phyloP scores from a whole-genome alignment of 306 rosid species.

The Begonia masoniana region DNA sequence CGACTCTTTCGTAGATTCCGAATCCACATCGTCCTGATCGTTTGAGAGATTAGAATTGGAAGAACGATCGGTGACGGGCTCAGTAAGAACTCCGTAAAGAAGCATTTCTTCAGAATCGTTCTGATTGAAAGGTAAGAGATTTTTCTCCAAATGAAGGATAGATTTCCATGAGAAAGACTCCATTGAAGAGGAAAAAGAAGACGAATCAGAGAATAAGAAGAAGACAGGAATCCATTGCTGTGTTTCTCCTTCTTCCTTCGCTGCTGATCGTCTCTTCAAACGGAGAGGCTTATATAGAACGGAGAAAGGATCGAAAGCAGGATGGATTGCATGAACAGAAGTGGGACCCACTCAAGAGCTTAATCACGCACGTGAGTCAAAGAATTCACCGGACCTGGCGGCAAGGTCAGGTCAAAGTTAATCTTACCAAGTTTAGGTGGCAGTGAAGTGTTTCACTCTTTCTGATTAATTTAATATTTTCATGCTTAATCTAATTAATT shows the following conservation, averaged over 20 bases:
- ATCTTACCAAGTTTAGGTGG: not conserved
- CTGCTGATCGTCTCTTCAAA: too few species aligned
- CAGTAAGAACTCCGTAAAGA: not conserved
- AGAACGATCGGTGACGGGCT: not conserved
- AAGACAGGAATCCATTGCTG: not conserved
- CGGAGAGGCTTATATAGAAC: too few species aligned
- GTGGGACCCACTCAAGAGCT: not conserved
- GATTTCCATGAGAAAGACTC: not conserved
- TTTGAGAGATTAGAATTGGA: not conserved
- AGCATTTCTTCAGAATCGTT: not conserved
- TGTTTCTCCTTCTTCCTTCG: not conserved
- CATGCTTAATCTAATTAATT: too few species aligned
- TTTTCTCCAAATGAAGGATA: too few species aligned
- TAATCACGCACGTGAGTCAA: not conserved
- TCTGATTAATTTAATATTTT: too few species aligned
- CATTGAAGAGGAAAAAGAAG: not conserved
- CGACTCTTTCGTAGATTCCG: not conserved
- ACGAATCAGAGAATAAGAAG: not conserved
- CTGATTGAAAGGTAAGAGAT: not conserved
- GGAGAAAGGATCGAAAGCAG: too few species aligned
- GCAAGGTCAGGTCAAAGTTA: not conserved
- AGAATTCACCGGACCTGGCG: not conserved
- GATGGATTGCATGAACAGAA: not conserved
- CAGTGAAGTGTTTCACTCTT: too few species aligned
- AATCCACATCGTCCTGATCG: not conserved